Base-by-base conservation (phyloP, 1,139 yeast genomes). In the Taiozyma sp. region DNA sequence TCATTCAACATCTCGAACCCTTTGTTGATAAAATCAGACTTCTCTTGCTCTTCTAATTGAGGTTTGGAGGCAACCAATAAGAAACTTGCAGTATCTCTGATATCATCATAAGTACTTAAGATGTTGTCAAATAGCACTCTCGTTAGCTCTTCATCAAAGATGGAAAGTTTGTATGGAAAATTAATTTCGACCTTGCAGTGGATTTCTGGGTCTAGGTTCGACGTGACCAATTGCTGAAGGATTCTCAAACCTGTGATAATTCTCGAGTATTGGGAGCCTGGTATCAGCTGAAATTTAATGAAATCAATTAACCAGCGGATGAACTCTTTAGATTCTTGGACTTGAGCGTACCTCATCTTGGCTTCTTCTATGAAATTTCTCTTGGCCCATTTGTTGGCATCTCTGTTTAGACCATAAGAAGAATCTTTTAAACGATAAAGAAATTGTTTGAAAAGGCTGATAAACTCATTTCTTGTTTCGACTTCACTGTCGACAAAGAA, bases 21-120 rank as follows among this genome's bases (percentile, higher is more conserved):
- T 46, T 74, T 72, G 0, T 59, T 48, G 7, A 68, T 58, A 1
- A 81, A 58, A 6, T 59, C 51, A 2, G 67, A 61, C 32, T 70
- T 57, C 13, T 71, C 68, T 0, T 53, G 51, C 0, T 51, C 47
- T 1, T 55, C 48, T 34, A 65, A 41, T 58, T 60, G 44, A 61
- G 61, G 34, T 56, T 57, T 57, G 2, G 87, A 81, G 13, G 83
- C 76, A 63, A 78, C 73, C 10, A 71, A 62, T 23, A 89, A 65
- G n/a, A 65, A 61, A 1, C 76, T 75, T 6, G 91, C 73, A 14
- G 65, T 58, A 2, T 75, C 73, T 54, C 98, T 74, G 12, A 90
- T 76, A 62, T 89, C 96, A 52, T 87, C 91, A 65, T 83, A 91
- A 53, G 85, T 84, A 62, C 85, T 86, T 45, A 83, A 72, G 22